Base-by-base conservation (phyloP, 2,329 filamentous ascomycete species). In the Fusarium mexicanum region DNA sequence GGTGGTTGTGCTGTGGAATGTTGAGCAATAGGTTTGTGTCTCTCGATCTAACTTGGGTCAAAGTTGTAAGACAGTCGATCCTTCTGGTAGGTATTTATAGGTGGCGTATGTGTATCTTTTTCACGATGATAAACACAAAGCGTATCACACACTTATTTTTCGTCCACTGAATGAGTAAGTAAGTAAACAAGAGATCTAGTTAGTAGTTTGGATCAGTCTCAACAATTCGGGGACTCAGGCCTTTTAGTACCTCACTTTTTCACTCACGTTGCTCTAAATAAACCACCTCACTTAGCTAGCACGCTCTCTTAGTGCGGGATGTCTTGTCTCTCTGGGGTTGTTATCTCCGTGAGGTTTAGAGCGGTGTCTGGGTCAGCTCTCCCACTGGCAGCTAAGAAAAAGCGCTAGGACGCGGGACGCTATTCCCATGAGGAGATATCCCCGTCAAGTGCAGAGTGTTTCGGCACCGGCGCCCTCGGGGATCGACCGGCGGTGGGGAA, bases 371-470 rank as follows among this genome's bases (percentile, higher is more conserved):
- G 54, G 51, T 55, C 51, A 41, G n/a, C 22, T 51, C 5, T 60
- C 24, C 17, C 31, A 37, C n/a, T 16, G 31, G 6, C 31, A 53
- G 4, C 46, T 22, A 31, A 47, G 31, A 64, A 64, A 31, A 33
- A 54, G 29, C 64, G 64, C 64, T 66, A 66, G 35, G 61, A 33
- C 20, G 16, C 63, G 65, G 70, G 65, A 63, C 73, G 74, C 76
- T 72, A 78, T 74, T 74, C 74, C 71, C 69, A 73, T 78, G 66
- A 26, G 76, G 76, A 73, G 29, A 78, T 64, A 78, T 72, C 76
- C 62, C 76, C 75, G 75, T 65, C n/a, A 51, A 38, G 29, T 17
- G 40, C 65, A 29, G 31, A 43, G 24, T 14, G 44, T 57, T 62
- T 58, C 69, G 67, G 71, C 62, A 71, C 71, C 71, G 71, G 71